phyloP scores from a whole-genome alignment of 306 rosid species.

The Herpetospermum pedunculosum region DNA sequence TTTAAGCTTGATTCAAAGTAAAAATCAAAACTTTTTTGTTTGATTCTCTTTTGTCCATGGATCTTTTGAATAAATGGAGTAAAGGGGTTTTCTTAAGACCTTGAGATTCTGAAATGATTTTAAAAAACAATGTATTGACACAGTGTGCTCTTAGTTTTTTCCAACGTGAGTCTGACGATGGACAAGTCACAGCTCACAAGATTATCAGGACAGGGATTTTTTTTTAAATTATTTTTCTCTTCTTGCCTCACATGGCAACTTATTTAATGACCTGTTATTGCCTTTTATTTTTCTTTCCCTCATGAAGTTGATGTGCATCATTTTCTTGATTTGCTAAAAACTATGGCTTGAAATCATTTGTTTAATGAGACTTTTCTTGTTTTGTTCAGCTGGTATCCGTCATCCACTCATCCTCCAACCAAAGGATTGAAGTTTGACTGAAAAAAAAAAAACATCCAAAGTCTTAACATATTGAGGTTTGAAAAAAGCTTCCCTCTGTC shows the following conservation, averaged over 20 bases:
- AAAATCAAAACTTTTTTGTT: neutral
- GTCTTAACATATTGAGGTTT: neutral
- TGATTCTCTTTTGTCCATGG: neutral
- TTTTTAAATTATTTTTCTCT: slow-evolving; percentile 40
- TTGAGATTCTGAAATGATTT: neutral
- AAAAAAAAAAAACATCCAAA: slow-evolving; percentile 9
- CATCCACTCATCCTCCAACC: slow-evolving; percentile 13
- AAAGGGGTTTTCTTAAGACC: neutral
- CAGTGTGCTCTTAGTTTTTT: neutral
- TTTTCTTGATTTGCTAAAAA: slow-evolving; percentile 25
- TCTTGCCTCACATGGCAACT: slow-evolving; percentile 38
- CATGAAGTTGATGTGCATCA: slow-evolving; percentile 14
- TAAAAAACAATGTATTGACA: neutral
- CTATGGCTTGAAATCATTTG: slow-evolving; percentile 23
- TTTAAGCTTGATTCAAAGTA: neutral
- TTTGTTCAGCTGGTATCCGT: slow-evolving; percentile 40
- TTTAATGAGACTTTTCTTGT: slow-evolving; percentile 29
- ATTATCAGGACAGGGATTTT: slow-evolving; percentile 22
- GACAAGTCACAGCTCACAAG: slow-evolving; percentile 3
- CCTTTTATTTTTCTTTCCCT: neutral
- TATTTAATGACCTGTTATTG: slow-evolving; percentile 9
- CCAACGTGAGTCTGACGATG: slow-evolving; percentile 33
- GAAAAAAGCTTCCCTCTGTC: slow-evolving; percentile 17
- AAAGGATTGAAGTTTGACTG: slow-evolving; percentile 35
- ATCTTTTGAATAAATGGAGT: neutral